phyloP scores from a whole-genome alignment of 177 flowering plant genomes.

The Vitis hybrid region DNA sequence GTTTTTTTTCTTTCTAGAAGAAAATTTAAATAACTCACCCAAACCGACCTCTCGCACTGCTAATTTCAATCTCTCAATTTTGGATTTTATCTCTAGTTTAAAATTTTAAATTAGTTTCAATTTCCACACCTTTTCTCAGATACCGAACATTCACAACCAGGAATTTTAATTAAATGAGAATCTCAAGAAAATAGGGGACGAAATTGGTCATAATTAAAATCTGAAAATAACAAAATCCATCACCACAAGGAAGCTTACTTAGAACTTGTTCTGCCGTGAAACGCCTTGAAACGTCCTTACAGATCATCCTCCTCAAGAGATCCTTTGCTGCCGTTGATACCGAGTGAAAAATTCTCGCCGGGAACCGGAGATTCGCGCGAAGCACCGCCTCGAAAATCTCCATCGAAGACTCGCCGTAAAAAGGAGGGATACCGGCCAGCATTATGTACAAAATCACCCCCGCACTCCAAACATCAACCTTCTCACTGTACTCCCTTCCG shows the following conservation, averaged over 20 bases:
- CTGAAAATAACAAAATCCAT: too few species aligned
- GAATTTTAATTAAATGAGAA: too few species aligned
- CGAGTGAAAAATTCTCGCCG: conserved; percentile 37
- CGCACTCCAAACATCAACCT: conserved; percentile 85
- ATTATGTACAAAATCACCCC: conserved; percentile 77
- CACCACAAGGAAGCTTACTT: conserved; percentile 35
- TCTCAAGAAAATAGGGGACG: too few species aligned
- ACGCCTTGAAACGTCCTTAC: conserved; percentile 57
- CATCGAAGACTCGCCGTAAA: conserved; percentile 53
- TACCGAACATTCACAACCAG: too few species aligned
- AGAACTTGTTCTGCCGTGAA: conserved; percentile 75
- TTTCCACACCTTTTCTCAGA: too few species aligned
- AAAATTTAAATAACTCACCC: too few species aligned
- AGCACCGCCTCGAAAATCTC: conserved; percentile 71
- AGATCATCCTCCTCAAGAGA: conserved; percentile 62
- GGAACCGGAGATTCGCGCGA: conserved; percentile 50
- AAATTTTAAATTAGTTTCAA: too few species aligned
- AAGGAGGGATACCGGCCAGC: conserved; percentile 74
- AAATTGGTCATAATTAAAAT: too few species aligned
- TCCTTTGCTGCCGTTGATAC: conserved; percentile 69
- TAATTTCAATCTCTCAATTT: too few species aligned
- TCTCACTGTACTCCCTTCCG: conserved; percentile 69
- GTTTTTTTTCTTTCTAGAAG: too few species aligned
- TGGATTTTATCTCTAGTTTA: too few species aligned
- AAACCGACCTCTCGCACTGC: too few species aligned